A percentile compares a stretch with the other conserved stretches of the same genome.
Conservation (phyloP, 1,139 yeast genomes). For the Suhomyces panamericanus region DNA sequence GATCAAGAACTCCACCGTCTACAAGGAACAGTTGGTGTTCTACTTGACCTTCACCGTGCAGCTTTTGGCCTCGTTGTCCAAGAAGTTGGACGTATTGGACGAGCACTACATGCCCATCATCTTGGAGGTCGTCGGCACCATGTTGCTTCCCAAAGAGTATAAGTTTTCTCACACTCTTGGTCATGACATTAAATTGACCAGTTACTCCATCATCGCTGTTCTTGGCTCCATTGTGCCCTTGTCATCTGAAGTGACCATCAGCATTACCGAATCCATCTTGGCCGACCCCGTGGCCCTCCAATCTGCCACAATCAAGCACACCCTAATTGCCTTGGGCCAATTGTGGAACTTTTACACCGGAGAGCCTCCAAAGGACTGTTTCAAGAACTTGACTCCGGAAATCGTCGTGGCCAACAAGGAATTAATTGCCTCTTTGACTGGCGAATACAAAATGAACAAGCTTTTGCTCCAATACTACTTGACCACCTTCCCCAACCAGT, state of each 20-base stretch:
- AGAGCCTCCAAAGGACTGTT: slow-evolving; percentile 20
- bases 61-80: slow-evolving; percentile 40
- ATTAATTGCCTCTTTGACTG: slow-evolving; percentile 20
- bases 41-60: slow-evolving; percentile 77
- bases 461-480: slow-evolving; percentile 33
- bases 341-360: slow-evolving; percentile 38
- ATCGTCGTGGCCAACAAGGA: slow-evolving; percentile 18
- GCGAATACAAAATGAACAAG: slow-evolving; percentile 34
- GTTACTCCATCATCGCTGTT: slow-evolving; percentile 79
- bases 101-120: slow-evolving; percentile 49
- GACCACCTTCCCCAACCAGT: slow-evolving; percentile 20
- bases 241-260: slow-evolving; percentile 58
- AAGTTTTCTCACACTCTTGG: slow-evolving; percentile 35
- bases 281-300: slow-evolving; percentile 28
- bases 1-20: slow-evolving; percentile 56
- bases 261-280: slow-evolving; percentile 70
- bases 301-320: slow-evolving; percentile 27
- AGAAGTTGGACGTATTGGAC: slow-evolving; percentile 30
- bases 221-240: slow-evolving; percentile 72
- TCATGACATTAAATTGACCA: slow-evolving; percentile 75
- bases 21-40: slow-evolving; percentile 73
- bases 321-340: slow-evolving; percentile 44
- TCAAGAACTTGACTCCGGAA: slow-evolving; percentile 18
- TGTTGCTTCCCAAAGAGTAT: slow-evolving; percentile 38
- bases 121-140: slow-evolving; percentile 57